Base-by-base conservation (phyloP, 2,329 filamentous ascomycete genomes). In the Ophiosphaerella herpotricha region DNA sequence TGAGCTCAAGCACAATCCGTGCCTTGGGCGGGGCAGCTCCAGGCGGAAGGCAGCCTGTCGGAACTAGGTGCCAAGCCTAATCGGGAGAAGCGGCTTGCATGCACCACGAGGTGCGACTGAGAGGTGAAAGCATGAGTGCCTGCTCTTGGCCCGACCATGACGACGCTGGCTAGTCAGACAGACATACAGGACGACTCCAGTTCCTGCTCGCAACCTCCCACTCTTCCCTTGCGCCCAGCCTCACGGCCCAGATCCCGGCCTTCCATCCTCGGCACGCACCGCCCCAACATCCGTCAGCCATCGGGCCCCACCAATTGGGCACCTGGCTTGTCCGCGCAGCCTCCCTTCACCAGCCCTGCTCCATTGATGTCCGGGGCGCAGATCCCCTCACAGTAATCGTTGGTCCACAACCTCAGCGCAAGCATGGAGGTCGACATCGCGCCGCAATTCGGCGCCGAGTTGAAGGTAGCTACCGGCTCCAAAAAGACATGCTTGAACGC, bases 381-480 rank as follows among this genome's bases (percentile, higher is more conserved):
- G 54, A 50, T 60, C 54, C 52, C 60, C 56, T 43, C 51, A 48
- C 55, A 52, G 53, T 59, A 50, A 57, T 43, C 33, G 34, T 48
- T 48, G 45, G 53, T 44, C 52, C 51, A 46, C 57, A 57, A 42
- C 41, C 38, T 39, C 34, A 39, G 45, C 49, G 43, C 48, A 61
- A 70, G 37, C 60, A 96, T 95, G 90, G 89, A 92, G 75, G 83
- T 90, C 75, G 91, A 95, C 66, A 85, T 83, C 71, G 82, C 86
- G 78, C 90, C 90, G 70, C 89, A 90, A 66, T 96, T 99, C 76
- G 94, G 94, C 77, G 85, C 88, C 51, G 92, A 97, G 80, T 82
- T 97, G 74, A 97, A 96, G 88, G 91, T 92, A 78, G 55, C 77
- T 29, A 29, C 26, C 26, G 71, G 38, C 29, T 33, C 40, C 49